Base-by-base conservation (phyloP, 768 basidiomycete genomes). In the Naematelia encephala region DNA sequence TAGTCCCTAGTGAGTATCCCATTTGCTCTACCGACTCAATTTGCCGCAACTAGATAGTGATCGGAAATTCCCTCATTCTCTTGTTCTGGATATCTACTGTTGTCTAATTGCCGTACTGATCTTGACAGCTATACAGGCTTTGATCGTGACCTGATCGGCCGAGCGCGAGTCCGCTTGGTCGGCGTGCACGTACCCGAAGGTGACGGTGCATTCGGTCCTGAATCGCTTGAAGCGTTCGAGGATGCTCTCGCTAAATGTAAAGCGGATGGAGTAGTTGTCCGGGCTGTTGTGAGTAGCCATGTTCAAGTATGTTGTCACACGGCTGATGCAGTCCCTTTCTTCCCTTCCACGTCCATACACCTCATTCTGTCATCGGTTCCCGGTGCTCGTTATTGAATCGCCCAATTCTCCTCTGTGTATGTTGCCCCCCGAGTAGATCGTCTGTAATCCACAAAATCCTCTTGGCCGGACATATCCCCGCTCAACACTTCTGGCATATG, bases 401-500 rank as follows among this genome's bases (percentile, higher is more conserved):
- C n/a, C n/a, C n/a, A n/a, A n/a, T n/a, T n/a, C n/a, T n/a, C n/a
- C n/a, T n/a, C n/a, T n/a, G n/a, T n/a, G 43, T 29, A n/a, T 3
- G 14, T 16, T 13, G 2, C 26, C 30, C 11, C 12, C 27, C 25
- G 2, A 5, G 21, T 45, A 69, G 67, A 67, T 74, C 65, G 57
- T 69, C 3, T 73, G 71, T 44, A 72, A 70, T 48, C 69, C 70
- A 3, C 66, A 68, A 44, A 70, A 75, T 54, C 70, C 69, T 5
- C 56, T 68, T 0, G 67, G 68, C 1, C 44, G 63, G 46, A 70
- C 73, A 39, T 72, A 74, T 42, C 56, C 67, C 13, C 69, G 75
- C 12, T 54, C 62, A 12, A 76, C 75, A 1, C 60, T 76, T 1
- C 58, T 74, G 27, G 71, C 64, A 0, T 76, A 76, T 51, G 67